Percentiles rank a stretch among this genome's conserved stretches.
These are phyloP conservation scores for Neofusicoccum umdonicola DNA, from an alignment of 2,329 filamentous ascomycete species.

Conservation along the genomic window DNA sequence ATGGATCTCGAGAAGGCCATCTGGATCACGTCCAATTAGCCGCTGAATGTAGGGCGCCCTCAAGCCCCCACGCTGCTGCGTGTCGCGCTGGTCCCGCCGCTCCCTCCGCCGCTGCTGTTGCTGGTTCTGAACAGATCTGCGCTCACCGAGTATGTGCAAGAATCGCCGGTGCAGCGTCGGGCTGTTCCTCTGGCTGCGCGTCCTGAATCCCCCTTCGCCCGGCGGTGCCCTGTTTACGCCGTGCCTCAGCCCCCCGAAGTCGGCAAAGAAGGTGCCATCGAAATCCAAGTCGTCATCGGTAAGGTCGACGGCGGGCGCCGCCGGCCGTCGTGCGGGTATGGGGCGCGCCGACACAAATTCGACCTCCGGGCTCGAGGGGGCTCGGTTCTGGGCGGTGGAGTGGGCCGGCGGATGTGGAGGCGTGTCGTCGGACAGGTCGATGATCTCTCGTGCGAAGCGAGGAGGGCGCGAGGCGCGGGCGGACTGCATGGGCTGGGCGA, in stretches of 20 bases:
- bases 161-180: background rate
- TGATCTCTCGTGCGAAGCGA: constrained; percentile 43
- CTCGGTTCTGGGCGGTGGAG: constrained; percentile 11
- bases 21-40: constrained; percentile 9
- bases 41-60: constrained; percentile 3
- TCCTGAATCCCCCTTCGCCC: constrained; percentile 4
- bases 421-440: constrained; percentile 44
- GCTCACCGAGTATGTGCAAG: constrained; percentile 13
- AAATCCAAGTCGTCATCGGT: constrained; percentile 15
- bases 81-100: constrained; percentile 1
- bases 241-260: background rate
- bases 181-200: constrained; percentile 4
- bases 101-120: constrained; percentile 1
- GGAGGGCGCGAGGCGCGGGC: constrained; percentile 38
- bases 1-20: background rate
- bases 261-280: background rate
- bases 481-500: constrained; percentile 22
- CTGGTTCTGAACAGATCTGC: constrained; percentile 9
- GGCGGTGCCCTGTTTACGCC: constrained; percentile 7
- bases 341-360: constrained; percentile 44
- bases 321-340: background rate
- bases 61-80: background rate
- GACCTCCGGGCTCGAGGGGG: constrained; percentile 47
- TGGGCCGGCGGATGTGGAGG: constrained; percentile 21
- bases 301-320: constrained; percentile 9